phyloP scores from a whole-genome alignment of 2,329 filamentous ascomycete genomes.

The Coniella vitis region DNA sequence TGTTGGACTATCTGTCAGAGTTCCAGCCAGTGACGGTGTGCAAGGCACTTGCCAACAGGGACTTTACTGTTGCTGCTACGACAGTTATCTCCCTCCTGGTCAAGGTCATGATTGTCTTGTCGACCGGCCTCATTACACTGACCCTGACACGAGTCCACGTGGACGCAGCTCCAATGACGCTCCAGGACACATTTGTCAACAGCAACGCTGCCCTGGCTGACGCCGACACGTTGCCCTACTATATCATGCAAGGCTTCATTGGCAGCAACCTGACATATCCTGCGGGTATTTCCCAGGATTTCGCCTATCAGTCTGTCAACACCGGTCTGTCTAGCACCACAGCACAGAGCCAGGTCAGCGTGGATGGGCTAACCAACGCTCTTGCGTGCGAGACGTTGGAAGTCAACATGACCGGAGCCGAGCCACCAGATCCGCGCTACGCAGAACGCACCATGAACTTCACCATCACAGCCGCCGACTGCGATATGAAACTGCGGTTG shows the following conservation, averaged over 20 bases:
- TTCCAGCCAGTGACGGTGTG: constrained; percentile 21
- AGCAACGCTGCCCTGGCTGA: constrained; percentile 20
- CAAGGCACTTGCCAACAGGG: constrained; percentile 26
- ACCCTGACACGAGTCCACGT: constrained; percentile 22
- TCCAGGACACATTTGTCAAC: constrained; percentile 25
- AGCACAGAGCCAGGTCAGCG: constrained; percentile 24
- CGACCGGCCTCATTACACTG: constrained; percentile 30
- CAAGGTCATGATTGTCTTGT: constrained; percentile 28
- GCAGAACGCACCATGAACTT: neutral
- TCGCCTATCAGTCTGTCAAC: constrained; percentile 30
- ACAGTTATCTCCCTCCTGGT: constrained; percentile 25
- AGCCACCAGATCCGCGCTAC: no score
- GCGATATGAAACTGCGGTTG: neutral
- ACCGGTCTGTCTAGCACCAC: constrained; percentile 18
- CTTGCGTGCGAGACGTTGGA: constrained; percentile 27
- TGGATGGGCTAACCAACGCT: constrained; percentile 28
- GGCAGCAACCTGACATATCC: constrained; percentile 22
- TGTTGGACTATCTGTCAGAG: constrained; percentile 28
- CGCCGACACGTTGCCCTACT: constrained; percentile 25
- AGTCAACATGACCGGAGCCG: constrained; percentile 15
- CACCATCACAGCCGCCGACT: neutral
- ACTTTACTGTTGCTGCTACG: constrained; percentile 27
- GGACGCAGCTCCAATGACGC: constrained; percentile 17
- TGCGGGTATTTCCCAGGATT: constrained; percentile 26
- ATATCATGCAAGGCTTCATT: constrained; percentile 28